Evolutionary conservation across 495 filamentous ascomycete species (phyloP), one percentile per base, ranked within the genome.

Genomic region (Annulohypoxylon moriforme): DNA sequence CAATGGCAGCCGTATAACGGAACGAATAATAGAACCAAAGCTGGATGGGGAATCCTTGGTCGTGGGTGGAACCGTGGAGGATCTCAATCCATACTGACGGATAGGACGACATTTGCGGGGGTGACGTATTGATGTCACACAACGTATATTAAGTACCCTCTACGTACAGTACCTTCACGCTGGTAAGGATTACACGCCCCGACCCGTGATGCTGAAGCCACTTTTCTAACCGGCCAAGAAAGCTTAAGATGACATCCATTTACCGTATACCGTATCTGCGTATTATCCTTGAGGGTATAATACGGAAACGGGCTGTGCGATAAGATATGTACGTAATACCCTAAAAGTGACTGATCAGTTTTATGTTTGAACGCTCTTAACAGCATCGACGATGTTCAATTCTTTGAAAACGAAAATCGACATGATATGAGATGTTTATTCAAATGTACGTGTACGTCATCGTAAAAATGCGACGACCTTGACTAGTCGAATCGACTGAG

Each of bases 241-340:
- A 68, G 65, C 65, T 68, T 68, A 59, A 62, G 60, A 68, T 52
- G 31, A 68, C 65, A 68, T 62, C 65, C 38, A 24, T 60, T 40
- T 42, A 27, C 24, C 16, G 4, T 20, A 40, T n/a, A n/a, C n/a
- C n/a, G n/a, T n/a, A n/a, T n/a, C n/a, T n/a, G n/a, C n/a, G n/a
- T n/a, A n/a, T n/a, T n/a, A n/a, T n/a, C n/a, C n/a, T n/a, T n/a
- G n/a, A n/a, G n/a, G n/a, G n/a, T n/a, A n/a, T n/a, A 22, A 57
- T 3, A 22, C 18, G 1, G 20, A 5, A 10, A 38, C 38, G 8
- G 16, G 31, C 31, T 57, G 22, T 57, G 53, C 18, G 34, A 36
- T 10, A 38, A 36, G 31, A n/a, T 18, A 36, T 36, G n/a, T 38
- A 22, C 31, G 10, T n/a, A n/a, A n/a, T n/a, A n/a, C n/a, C 29